Base-by-base conservation (phyloP, 2,329 filamentous ascomycete species). In the Fonsecaea nubica region DNA sequence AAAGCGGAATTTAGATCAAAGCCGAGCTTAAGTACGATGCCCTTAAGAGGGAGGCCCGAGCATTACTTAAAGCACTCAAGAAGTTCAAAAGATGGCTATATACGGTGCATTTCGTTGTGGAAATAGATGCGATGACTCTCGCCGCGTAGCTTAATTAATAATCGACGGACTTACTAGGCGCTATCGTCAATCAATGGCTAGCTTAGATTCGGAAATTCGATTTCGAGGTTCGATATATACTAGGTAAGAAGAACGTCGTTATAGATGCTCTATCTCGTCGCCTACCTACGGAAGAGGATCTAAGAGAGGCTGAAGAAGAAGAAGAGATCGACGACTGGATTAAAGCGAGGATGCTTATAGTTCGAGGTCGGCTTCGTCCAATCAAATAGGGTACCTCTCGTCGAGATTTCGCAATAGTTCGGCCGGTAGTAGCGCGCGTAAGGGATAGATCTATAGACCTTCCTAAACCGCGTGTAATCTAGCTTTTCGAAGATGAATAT, bases 41-140 rank as follows among this genome's bases (percentile, higher is more conserved):
- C 1, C 18, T 57, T 1, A 57, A 57, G 10, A 7, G 55, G 18
- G 55, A 57, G 12, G 55, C 55, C 25, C 21, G 21, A 10, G n/a
- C 32, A 12, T 9, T 57, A 7, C 13, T 58, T 25, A 58, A 58
- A 10, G 55, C 55, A 6, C 12, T 58, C 12, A 58, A 58, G 55
- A 58, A 58, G 55, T 58, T 58, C 40, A 58, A 40, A 18, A 15
- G 35, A 12, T 58, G 40, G n/a, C 13, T 58, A 58, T 58, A 58
- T 6, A 2, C 35, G 8, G 35, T 58, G 1, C n/a, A 15, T 2
- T 58, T 58, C 38, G 25, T 58, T 21, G 9, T 58, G 9, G 18
- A 58, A 10, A 58, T 18, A 9, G 25, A 58, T 18, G 35, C 10
- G 10, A 58, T 58, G 38, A 58, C 55, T 3, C 35, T 58, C 7